Evolutionary conservation across 495 filamentous ascomycete species (phyloP).

Genomic region (Lasiosphaeria ovina): DNA sequence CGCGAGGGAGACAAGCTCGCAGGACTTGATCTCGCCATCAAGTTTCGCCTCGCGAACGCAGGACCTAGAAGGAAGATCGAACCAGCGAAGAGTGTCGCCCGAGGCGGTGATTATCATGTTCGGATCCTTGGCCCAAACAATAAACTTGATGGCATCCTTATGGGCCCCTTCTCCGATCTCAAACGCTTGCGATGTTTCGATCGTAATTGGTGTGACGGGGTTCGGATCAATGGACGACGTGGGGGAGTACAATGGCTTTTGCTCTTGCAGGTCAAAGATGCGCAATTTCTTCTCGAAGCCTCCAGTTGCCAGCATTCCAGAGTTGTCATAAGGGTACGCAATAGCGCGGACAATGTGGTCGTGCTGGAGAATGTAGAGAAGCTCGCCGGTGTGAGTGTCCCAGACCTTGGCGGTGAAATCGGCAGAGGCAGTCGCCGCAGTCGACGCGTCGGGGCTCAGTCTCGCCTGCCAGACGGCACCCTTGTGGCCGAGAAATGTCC

Average conservation of each 20-base stretch:
- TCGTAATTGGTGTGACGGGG: slow-evolving; percentile 33
- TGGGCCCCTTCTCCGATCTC: slow-evolving; percentile 86
- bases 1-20: slow-evolving; percentile 70
- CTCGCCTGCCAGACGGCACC: slow-evolving; percentile 95
- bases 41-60: slow-evolving; percentile 69
- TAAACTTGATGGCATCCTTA: slow-evolving; percentile 84
- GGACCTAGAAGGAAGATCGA: slow-evolving; percentile 74
- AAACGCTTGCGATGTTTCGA: slow-evolving; percentile 57
- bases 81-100: slow-evolving; percentile 90
- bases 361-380: slow-evolving; percentile 82
- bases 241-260: slow-evolving; percentile 27
- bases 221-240: slow-evolving; percentile 16
- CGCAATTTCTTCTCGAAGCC: slow-evolving; percentile 95
- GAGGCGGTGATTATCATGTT: slow-evolving; percentile 88
- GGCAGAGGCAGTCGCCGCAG: slow-evolving; percentile 88
- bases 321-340: slow-evolving; percentile 79
- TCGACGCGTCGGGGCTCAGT: slow-evolving; percentile 80
- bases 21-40: slow-evolving; percentile 82
- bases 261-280: slow-evolving; percentile 78
- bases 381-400: slow-evolving; percentile 94
- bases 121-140: slow-evolving; percentile 85
- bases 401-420: slow-evolving; percentile 97
- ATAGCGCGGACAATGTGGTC: slow-evolving; percentile 92
- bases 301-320: slow-evolving; percentile 80
- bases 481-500: slow-evolving; percentile 97